These are phyloP conservation scores for Trichoderma atrobrunneum DNA, from an alignment of 2,329 filamentous ascomycete species.

Conservation along the genomic window DNA sequence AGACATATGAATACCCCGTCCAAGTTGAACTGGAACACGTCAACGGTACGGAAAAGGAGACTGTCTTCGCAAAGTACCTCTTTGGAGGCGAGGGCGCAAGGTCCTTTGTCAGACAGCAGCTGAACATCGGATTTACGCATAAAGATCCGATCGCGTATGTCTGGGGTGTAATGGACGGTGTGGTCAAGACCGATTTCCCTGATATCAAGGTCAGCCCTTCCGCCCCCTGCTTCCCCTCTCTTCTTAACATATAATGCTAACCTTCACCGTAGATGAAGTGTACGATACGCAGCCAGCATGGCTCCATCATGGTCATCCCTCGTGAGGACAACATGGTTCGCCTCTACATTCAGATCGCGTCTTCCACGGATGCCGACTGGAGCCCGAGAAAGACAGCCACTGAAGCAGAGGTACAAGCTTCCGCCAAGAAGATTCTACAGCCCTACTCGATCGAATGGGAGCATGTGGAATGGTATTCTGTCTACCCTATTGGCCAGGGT, in stretches of 20 bases:
- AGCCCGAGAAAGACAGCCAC: slow-evolving; percentile 62
- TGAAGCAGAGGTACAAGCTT: slow-evolving; percentile 60
- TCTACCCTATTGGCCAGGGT: slow-evolving; percentile 74
- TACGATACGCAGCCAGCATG: slow-evolving; percentile 70
- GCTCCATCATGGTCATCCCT: slow-evolving; percentile 78
- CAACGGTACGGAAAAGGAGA: slow-evolving; percentile 69
- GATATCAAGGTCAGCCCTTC: slow-evolving; percentile 63
- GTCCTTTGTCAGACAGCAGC: slow-evolving; percentile 61
- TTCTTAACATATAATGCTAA: slow-evolving; percentile 38
- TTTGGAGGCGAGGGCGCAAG: slow-evolving; percentile 70
- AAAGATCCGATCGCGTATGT: slow-evolving; percentile 69
- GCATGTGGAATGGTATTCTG: slow-evolving; percentile 69
- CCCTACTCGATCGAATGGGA: slow-evolving; percentile 69
- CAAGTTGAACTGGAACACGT: slow-evolving; percentile 74
- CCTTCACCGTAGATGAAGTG: slow-evolving; percentile 60
- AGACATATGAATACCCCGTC: slow-evolving; percentile 68
- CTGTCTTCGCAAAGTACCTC: slow-evolving; percentile 64
- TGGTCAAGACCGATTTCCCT: slow-evolving; percentile 70
- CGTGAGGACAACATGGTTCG: slow-evolving; percentile 67
- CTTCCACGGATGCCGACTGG: slow-evolving; percentile 59
- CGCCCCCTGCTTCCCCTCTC: no score
- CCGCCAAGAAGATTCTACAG: slow-evolving; percentile 62
- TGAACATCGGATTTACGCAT: slow-evolving; percentile 68
- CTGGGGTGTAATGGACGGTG: slow-evolving; percentile 75
- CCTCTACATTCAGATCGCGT: slow-evolving; percentile 66